Evolutionary conservation across 768 basidiomycete species (phyloP), one percentile per base, ranked within the genome.

Genomic region (Pholiota molesta): DNA sequence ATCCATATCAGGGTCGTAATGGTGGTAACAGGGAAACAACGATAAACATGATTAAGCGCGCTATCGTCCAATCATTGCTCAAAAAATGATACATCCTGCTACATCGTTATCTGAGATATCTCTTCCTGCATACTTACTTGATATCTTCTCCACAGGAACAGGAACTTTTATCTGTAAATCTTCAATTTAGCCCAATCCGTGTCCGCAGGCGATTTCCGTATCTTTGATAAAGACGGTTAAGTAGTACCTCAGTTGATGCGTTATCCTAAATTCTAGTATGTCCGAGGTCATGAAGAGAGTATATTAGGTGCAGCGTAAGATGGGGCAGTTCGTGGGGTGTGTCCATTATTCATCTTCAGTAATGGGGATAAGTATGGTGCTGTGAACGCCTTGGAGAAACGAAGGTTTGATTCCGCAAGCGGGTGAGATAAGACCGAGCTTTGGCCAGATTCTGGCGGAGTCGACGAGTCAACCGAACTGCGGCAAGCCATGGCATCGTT

Each of bases 51-150:
- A 61, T 55, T 59, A 55, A 59, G 58, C 47, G 57, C 61, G 59
- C 54, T 67, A 67, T 67, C 66, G 66, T 67, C 66, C 66, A 67
- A 67, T 67, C 66, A 67, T 31, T 52, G 37, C 40, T 10, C 66
- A 35, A 28, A 47, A 45, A 62, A 44, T 26, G 57, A 31, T 35
- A 65, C n/a, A 57, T 42, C 37, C 35, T 26, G 57, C 23, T 35
- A 65, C n/a, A 57, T 42, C 37, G 59, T 60, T 60, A 60, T 53
- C 59, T 53, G 14, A 2, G 60, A n/a, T 56, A 61, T 61, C 60
- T 37, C 33, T 19, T 51, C 21, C 47, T 51, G 17, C 56, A 57
- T 51, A 23, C 47, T 26, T 49, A 26, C 47, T 49, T 49, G 26
- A 26, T 51, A 58, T 51, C 17, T 55, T 56, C 60, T 61, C 54